Percentiles rank a stretch among this genome's conserved stretches.
Conservation (phyloP, 2,329 filamentous ascomycete species). For the Calycina herbarum region DNA sequence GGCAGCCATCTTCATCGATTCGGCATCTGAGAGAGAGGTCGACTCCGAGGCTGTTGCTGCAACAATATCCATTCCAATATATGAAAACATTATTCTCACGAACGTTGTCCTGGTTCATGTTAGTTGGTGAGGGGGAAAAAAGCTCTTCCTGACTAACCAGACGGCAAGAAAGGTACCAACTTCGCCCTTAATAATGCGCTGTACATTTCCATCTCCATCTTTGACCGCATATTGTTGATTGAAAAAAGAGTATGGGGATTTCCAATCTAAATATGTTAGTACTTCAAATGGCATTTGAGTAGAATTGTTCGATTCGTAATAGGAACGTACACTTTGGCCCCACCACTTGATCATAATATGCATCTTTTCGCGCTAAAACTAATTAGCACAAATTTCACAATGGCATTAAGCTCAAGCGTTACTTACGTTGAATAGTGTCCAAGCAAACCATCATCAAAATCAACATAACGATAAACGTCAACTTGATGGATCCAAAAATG, state of each 20-base stretch:
- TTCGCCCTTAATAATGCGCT: slow-evolving; percentile 37
- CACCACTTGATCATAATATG: slow-evolving; percentile 41
- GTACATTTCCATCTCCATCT: slow-evolving; percentile 34
- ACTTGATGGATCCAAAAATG: slow-evolving; percentile 41
- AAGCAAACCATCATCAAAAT: slow-evolving; percentile 43
- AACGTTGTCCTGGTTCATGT: slow-evolving; percentile 38
- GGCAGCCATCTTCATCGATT: slow-evolving; percentile 44
- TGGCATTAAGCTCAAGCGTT: neutral
- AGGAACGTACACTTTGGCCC: slow-evolving; percentile 39
- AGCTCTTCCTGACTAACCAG: slow-evolving; percentile 35
- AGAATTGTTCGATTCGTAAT: neutral
- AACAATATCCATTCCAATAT: slow-evolving; percentile 43
- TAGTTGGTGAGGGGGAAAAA: neutral
- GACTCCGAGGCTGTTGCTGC: slow-evolving; percentile 42
- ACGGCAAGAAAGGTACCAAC: slow-evolving; percentile 42
- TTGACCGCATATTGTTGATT: slow-evolving; percentile 38
- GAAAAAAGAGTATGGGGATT: slow-evolving; percentile 43
- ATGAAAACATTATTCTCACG: slow-evolving; percentile 42
- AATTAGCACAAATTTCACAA: neutral
- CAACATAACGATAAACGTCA: slow-evolving; percentile 41
- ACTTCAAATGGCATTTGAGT: neutral
- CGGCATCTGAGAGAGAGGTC: slow-evolving; percentile 39
- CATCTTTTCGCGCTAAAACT: slow-evolving; percentile 37
- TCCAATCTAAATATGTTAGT: slow-evolving; percentile 34
- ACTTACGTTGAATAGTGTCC: slow-evolving; percentile 40